Evolutionary conservation across 2,329 filamentous ascomycete genomes (phyloP).

Genomic region (Corniculantispora saksenae): DNA sequence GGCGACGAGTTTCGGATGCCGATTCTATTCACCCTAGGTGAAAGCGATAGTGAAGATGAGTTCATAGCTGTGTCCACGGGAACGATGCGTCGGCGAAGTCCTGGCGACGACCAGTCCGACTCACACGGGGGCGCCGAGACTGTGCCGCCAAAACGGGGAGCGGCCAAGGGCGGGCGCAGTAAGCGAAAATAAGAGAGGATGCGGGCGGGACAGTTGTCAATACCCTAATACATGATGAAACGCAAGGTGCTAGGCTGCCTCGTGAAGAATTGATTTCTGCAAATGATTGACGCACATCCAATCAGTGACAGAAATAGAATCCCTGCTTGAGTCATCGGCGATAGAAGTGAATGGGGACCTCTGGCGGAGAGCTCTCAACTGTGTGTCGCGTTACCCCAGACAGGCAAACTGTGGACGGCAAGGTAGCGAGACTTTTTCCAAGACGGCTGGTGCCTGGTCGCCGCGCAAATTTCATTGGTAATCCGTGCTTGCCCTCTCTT

Average conservation of each 20-base stretch:
- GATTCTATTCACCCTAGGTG: conserved; percentile 86
- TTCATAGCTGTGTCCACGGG: conserved; percentile 68
- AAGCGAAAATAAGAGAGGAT: conserved; percentile 39
- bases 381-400: conserved; percentile 15
- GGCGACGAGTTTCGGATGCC: conserved; percentile 82
- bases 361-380: not conserved
- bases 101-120: conserved; percentile 70
- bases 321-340: conserved; percentile 26
- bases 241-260: not conserved
- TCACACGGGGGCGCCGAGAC: conserved; percentile 52
- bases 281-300: not conserved
- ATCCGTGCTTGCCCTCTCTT: not conserved
- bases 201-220: not conserved
- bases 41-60: conserved; percentile 95
- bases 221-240: conserved; percentile 1
- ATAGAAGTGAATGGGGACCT: conserved; percentile 3
- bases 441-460: not conserved
- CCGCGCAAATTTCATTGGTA: conserved; percentile 2
- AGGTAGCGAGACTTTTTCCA: conserved; percentile 7
- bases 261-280: conserved; percentile 1
- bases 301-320: not conserved
- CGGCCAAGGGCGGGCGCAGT: conserved; percentile 39
- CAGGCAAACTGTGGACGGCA: not conserved
- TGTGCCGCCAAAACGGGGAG: conserved; percentile 41
- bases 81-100: conserved; percentile 84